These are phyloP conservation scores for Trichophyton rubrum DNA, from an alignment of 2,329 filamentous ascomycete species.

Conservation along the genomic window DNA sequence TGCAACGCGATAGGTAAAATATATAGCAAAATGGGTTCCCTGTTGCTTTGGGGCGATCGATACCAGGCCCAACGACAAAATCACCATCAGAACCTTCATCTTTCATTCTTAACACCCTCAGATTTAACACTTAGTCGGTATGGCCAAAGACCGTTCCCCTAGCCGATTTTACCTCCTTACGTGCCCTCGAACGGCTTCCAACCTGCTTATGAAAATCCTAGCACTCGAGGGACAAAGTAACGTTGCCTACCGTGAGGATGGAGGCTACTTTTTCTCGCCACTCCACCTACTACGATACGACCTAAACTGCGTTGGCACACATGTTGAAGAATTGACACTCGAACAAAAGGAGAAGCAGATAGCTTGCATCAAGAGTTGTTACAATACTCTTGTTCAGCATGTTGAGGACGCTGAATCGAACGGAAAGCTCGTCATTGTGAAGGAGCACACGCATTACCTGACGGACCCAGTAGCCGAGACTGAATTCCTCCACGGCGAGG, in stretches of 20 bases:
- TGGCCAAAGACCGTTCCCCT: not conserved
- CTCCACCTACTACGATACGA: not conserved
- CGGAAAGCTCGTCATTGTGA: slow-evolving; percentile 22
- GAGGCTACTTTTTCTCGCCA: slow-evolving; percentile 21
- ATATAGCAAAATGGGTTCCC: not conserved
- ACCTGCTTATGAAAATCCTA: slow-evolving; percentile 22
- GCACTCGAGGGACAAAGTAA: slow-evolving; percentile 18
- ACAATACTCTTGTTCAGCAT: slow-evolving; percentile 19
- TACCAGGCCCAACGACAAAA: not conserved
- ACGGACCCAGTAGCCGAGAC: slow-evolving; percentile 10
- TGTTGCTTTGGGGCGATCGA: not conserved
- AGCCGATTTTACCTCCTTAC: slow-evolving; percentile 16
- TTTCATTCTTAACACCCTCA: not conserved
- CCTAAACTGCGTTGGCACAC: not conserved
- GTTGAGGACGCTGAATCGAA: slow-evolving; percentile 14
- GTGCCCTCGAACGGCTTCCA: slow-evolving; percentile 22
- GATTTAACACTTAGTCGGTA: not conserved
- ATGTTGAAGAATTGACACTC: slow-evolving; percentile 13
- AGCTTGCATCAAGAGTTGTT: slow-evolving; percentile 17
- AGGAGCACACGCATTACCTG: slow-evolving; percentile 23
- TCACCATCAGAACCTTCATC: not conserved
- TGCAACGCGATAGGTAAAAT: not conserved
- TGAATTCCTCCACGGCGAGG: not conserved
- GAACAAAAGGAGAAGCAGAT: slow-evolving; percentile 18
- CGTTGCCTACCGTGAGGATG: slow-evolving; percentile 13